These are phyloP conservation scores for Saccharomycopsis amapae DNA, from an alignment of 805 yeast genomes.

Conservation along the genomic window DNA sequence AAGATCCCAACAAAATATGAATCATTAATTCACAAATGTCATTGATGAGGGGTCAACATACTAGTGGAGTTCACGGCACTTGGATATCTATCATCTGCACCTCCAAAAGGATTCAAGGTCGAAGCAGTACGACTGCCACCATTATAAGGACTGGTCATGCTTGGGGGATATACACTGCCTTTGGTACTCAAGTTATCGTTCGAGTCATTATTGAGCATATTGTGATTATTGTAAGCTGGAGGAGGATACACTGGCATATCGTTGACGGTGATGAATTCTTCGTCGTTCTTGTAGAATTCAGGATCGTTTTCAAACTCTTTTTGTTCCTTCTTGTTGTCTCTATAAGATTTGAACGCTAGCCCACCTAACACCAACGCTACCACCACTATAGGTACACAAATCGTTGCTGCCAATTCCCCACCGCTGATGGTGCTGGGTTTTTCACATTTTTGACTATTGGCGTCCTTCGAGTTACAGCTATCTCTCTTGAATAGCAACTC, in stretches of 20 bases:
- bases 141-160: neutral
- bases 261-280: slow-evolving; percentile 17
- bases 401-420: slow-evolving; percentile 17
- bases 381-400: slow-evolving; percentile 19
- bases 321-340: slow-evolving; percentile 18
- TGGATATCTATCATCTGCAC: slow-evolving; percentile 7
- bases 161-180: slow-evolving; percentile 1
- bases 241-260: slow-evolving; percentile 22
- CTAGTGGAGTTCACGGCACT: too few relatives aligned
- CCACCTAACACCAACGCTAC: slow-evolving; percentile 14
- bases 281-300: slow-evolving; percentile 21
- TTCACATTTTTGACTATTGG: slow-evolving; percentile 14
- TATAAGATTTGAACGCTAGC: slow-evolving; percentile 15
- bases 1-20: too few relatives aligned
- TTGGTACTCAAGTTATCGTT: slow-evolving; percentile 3
- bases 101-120: slow-evolving; percentile 5
- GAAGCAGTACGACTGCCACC: neutral
- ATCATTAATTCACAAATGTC: too few relatives aligned
- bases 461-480: slow-evolving; percentile 10
- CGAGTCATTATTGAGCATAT: slow-evolving; percentile 18
- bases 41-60: too few relatives aligned
- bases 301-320: slow-evolving; percentile 20
- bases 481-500: slow-evolving; percentile 1
- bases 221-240: slow-evolving; percentile 14
- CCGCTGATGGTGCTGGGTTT: slow-evolving; percentile 16